These are phyloP conservation scores for Berberis thunbergii DNA, from an alignment of 164 flowering plant genomes.

Conservation along the genomic window DNA sequence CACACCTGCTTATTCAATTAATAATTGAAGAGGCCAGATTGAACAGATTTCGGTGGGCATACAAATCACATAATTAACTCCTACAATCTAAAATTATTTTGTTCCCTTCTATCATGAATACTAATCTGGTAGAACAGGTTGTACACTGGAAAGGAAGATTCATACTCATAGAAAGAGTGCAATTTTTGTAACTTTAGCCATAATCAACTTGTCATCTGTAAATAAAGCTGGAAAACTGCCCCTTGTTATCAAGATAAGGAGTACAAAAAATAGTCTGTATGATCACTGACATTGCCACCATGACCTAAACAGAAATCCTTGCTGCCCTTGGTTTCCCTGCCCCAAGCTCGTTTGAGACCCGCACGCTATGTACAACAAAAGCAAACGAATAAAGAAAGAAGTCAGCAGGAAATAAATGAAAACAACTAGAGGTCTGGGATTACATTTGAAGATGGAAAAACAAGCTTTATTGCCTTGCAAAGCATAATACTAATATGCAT, in stretches of 20 bases:
- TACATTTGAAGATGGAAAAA: not conserved
- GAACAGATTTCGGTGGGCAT: not conserved
- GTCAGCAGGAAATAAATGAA: not conserved
- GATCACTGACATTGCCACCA: not conserved
- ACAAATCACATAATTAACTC: not conserved
- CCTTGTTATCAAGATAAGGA: not conserved
- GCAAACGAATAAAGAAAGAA: too few species aligned
- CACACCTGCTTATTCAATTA: not conserved
- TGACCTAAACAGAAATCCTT: conserved; percentile 3
- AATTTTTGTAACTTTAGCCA: conserved; percentile 1
- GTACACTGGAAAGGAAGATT: not conserved
- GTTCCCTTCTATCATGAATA: not conserved
- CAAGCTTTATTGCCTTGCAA: not conserved
- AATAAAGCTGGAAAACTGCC: conserved; percentile 2
- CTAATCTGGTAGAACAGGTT: not conserved
- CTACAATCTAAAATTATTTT: too few species aligned
- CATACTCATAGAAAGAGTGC: not conserved
- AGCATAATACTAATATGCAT: not conserved
- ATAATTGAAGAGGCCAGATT: too few species aligned
- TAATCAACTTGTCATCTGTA: conserved; percentile 4
- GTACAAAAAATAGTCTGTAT: not conserved
- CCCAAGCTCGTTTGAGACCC: conserved; percentile 1
- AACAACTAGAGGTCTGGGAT: not conserved
- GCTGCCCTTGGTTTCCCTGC: conserved; percentile 3
- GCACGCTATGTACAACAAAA: not conserved